Evolutionary conservation across 2,329 filamentous ascomycete species (phyloP), one percentile per base, ranked within the genome.

Genomic region (Fusarium multiceps): DNA sequence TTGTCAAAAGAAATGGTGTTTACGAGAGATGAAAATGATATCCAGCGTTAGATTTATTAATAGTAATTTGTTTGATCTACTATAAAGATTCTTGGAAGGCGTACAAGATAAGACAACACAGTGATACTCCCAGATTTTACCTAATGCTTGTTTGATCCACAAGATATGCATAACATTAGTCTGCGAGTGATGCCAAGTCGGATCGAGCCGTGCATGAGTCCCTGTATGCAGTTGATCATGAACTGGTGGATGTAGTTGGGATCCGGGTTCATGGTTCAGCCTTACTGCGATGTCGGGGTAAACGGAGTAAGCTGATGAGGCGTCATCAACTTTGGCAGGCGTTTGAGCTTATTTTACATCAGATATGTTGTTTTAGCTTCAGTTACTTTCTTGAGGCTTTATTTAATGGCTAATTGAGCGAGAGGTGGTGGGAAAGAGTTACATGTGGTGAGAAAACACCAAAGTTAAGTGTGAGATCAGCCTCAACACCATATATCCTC

Each of bases 41-140:
- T 68, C 67, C 66, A 59, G 54, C 59, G 49, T 70, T 49, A 16
- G 55, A 32, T 43, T 53, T 67, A 57, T 67, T 68, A 68, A 68
- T 68, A 63, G 51, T 68, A 68, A 68, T 68, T 23, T 43, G 21
- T 43, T 43, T 43, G 20, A 18, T 23, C 41, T 21, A 43, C 20
- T 37, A 37, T 37, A n/a, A n/a, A 37, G 34, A 37, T 37, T 37
- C 18, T 37, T 37, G 2, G 34, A 37, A n/a, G 34, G 34, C 34
- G 34, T 37, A 37, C 34, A 37, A 37, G 10, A 18, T 37, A 37
- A n/a, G 16, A n/a, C 4, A 37, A 37, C 10, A n/a, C 6, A 18
- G 6, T 37, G 34, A n/a, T 37, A n/a, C n/a, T n/a, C 3, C 6
- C 18, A 37, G 34, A n/a, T 37, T 32, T 37, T 37, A 37, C 34